Base-by-base conservation (phyloP, 2,329 filamentous ascomycete genomes). In the Xylaria sp. region DNA sequence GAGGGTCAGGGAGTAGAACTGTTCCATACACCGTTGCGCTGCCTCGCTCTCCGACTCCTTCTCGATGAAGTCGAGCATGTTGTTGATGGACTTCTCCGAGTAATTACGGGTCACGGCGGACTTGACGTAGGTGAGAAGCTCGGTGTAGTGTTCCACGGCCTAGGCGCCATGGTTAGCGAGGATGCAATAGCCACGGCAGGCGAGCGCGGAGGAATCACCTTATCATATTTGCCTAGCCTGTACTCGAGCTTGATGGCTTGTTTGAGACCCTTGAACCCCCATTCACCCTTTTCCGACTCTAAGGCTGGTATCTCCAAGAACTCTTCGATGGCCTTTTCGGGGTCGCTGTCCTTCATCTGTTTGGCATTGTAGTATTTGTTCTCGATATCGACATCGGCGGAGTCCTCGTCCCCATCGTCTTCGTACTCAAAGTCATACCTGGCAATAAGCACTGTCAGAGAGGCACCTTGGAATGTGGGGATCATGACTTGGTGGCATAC, bases 341-440 rank as follows among this genome's bases (percentile, higher is more conserved):
- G 93, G 61, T 94, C 92, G 66, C 89, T 89, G 45, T 84, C 83
- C 82, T 98, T 99, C 75, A 96, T 89, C 80, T 98, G 94, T 80
- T 99, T 99, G 45, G 95, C 95, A 79, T 97, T 98, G 84, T 98
- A 99, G 83, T 99, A 99, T 80, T 97, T 97, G 83, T 99, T 99
- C 77, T 99, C 95, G 76, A 98, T 96, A 70, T 94, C 93, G 71
- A 97, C 91, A 76, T 97, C 92, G 61, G 89, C 93, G 33, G 86
- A 88, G 61, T 97, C 90, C 45, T 96, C 92, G 51, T 95, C 93
- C 60, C 97, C 92, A 68, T 93, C 92, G 62, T 89, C 95, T 76
- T 97, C 94, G 78, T 97, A 98, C 74, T 98, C 94, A 76, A 98
- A 98, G 79, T 98, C 95, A 75, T 97, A 93, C 72, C 90, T 92